These are phyloP conservation scores for Moniliophthora roreri DNA, from an alignment of 1,284 basidiomycete species.

Conservation along the genomic window DNA sequence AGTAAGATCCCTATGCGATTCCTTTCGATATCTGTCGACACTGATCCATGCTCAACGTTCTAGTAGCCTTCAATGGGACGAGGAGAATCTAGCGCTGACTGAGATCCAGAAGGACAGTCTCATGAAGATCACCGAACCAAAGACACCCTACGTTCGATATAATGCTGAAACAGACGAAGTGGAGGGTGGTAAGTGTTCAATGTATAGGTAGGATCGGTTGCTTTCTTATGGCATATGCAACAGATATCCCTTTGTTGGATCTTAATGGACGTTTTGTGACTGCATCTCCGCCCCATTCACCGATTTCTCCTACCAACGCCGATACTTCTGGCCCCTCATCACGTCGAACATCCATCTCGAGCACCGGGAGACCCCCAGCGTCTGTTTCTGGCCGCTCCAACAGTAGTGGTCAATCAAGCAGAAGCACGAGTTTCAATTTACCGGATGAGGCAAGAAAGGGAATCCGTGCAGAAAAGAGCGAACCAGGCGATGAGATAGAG, in stretches of 20 bases:
- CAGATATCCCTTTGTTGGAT: constrained; percentile 71
- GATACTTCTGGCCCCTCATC: constrained; percentile 66
- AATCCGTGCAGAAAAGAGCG: constrained; percentile 46
- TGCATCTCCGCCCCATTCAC: constrained; percentile 34
- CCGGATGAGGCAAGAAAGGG: constrained; percentile 65
- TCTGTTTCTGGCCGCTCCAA: constrained; percentile 50
- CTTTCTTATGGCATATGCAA: not conserved
- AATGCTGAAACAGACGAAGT: constrained; percentile 83
- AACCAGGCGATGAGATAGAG: constrained; percentile 66
- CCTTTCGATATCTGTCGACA: not conserved
- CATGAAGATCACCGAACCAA: constrained; percentile 97
- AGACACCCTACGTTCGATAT: constrained; percentile 93
- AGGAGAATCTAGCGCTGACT: constrained; percentile 86
- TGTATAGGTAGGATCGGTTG: not conserved
- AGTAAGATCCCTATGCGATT: constrained; percentile 33
- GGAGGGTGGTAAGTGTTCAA: constrained; percentile 63
- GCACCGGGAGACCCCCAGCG: constrained; percentile 46
- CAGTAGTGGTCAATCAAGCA: constrained; percentile 60
- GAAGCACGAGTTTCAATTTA: constrained; percentile 82
- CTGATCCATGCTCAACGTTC: constrained; percentile 12
- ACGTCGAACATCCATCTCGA: constrained; percentile 79
- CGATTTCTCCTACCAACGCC: constrained; percentile 48
- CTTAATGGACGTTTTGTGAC: constrained; percentile 41
- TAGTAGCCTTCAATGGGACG: constrained; percentile 84
- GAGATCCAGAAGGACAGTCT: constrained; percentile 91